Evolutionary conservation across 23 red algal genomes (phyloP).

Genomic region (Gracilaria gracilis): DNA sequence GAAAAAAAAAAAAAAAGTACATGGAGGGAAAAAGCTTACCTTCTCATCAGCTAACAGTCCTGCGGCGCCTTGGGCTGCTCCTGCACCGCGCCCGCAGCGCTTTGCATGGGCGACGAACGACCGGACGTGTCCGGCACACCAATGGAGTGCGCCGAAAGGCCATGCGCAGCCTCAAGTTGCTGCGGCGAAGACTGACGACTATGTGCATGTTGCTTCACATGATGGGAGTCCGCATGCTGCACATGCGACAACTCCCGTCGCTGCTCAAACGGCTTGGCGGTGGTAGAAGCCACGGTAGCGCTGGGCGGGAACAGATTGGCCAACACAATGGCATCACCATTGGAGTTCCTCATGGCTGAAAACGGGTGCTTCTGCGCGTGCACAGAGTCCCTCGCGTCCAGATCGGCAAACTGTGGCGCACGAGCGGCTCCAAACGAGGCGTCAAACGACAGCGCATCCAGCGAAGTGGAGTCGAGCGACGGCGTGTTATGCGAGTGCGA

Average conservation of each 20-base stretch:
- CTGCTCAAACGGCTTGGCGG: slow-evolving; percentile 20
- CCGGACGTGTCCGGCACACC: not conserved
- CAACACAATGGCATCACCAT: slow-evolving; percentile 6
- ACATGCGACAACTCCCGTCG: not conserved
- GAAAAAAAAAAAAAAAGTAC: not conserved
- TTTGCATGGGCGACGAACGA: not conserved
- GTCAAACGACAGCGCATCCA: slow-evolving; percentile 11
- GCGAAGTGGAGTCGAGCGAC: not conserved
- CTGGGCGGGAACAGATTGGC: slow-evolving; percentile 7
- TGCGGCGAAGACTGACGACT: not conserved
- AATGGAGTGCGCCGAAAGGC: too few species aligned
- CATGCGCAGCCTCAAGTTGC: not conserved
- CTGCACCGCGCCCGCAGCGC: not conserved
- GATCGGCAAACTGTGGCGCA: not conserved
- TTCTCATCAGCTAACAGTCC: slow-evolving; percentile 5
- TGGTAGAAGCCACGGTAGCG: not conserved
- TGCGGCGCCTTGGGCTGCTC: slow-evolving; percentile 5
- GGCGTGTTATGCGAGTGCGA: not conserved
- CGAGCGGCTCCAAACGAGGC: not conserved
- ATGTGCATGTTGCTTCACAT: not conserved
- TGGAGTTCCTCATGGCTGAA: slow-evolving; percentile 4
- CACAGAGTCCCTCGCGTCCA: not conserved
- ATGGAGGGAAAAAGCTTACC: slow-evolving; percentile 16
- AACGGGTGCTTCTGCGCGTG: slow-evolving; percentile 11
- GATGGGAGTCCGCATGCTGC: not conserved